Conservation (phyloP, 2,329 filamentous ascomycete genomes). For the Thyridium curvatum region DNA sequence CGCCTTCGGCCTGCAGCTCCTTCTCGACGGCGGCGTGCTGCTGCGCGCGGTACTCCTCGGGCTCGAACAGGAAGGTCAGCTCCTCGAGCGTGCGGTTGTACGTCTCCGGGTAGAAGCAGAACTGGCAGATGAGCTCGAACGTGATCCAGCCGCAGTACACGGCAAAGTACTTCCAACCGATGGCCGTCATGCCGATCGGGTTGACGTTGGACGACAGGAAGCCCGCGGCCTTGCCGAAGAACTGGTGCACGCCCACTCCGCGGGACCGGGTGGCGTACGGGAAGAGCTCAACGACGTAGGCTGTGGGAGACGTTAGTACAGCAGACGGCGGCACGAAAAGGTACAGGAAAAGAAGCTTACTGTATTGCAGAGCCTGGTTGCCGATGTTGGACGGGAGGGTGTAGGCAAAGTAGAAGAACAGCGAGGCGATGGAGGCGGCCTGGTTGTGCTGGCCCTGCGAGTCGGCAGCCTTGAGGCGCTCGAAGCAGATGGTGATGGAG, state of each 20-base stretch:
- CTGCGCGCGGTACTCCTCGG: slow-evolving; percentile 1
- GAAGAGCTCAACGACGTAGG: slow-evolving; percentile 18
- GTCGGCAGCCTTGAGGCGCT: too few relatives aligned
- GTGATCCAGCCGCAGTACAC: slow-evolving; percentile 14
- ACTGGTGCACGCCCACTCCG: slow-evolving; percentile 13
- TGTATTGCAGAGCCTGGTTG: too few relatives aligned
- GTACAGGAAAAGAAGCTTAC: too few relatives aligned
- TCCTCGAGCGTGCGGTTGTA: slow-evolving; percentile 19
- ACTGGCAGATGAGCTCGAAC: slow-evolving; percentile 13
- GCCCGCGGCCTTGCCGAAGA: slow-evolving; percentile 10
- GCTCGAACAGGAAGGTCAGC: slow-evolving; percentile 15
- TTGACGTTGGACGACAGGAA: slow-evolving; percentile 15
- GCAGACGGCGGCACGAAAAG: too few relatives aligned
- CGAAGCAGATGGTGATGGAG: too few relatives aligned
- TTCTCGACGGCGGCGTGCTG: too few relatives aligned
- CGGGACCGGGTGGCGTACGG: slow-evolving; percentile 12
- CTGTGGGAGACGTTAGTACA: slow-evolving; percentile 2
- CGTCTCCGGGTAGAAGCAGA: slow-evolving; percentile 17
- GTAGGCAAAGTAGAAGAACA: too few relatives aligned
- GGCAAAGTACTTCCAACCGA: slow-evolving; percentile 15
- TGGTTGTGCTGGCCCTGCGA: too few relatives aligned
- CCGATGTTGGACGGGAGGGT: too few relatives aligned
- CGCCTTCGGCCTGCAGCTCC: too few relatives aligned
- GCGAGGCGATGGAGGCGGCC: too few relatives aligned
- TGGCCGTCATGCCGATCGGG: slow-evolving; percentile 11